Evolutionary conservation across 2,329 filamentous ascomycete species (phyloP), one percentile per base, ranked within the genome.

Genomic region (Lomentospora prolificans): DNA sequence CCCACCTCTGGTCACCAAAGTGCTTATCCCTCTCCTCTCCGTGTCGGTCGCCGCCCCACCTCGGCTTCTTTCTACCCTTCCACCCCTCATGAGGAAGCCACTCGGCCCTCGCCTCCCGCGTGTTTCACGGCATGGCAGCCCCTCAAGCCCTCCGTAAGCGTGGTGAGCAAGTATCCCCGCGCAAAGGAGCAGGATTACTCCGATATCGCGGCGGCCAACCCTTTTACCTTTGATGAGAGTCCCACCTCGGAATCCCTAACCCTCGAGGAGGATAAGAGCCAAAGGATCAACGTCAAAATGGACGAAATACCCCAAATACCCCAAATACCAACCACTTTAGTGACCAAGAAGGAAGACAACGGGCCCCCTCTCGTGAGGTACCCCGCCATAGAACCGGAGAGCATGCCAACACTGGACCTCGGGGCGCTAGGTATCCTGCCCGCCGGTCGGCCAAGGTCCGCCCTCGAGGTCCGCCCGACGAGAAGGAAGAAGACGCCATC

Each of bases 151-250:
- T 25, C 39, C 8, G 36, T 56, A 8, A 59, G 57, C 39, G 54
- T 60, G 5, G 54, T 60, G 22, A 53, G 27, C 44, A 56, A 55
- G 54, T 59, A 60, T 41, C 59, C 59, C 19, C n/a, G 50, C 19
- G 59, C 59, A 22, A 54, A 58, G 19, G 33, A 58, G 28, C 59
- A 60, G 51, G 53, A 60, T 52, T 60, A 60, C 50, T 52, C 57
- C 12, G 57, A 60, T 17, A 57, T 60, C 39, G 57, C 59, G 2
- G 48, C 28, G 30, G 19, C 51, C 10, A 60, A 60, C 22, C 59
- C 59, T 10, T 60, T 58, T 31, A 53, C 33, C 33, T 27, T 22
- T 6, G 33, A 12, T 30, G 51, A 44, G 8, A 7, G 8, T 3
- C 30, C 51, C 4, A 7, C 19, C 22, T 19, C 10, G 41, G 24